Conservation (phyloP, 106 monocot genomes). For the Alisma plantagoaquatica region DNA sequence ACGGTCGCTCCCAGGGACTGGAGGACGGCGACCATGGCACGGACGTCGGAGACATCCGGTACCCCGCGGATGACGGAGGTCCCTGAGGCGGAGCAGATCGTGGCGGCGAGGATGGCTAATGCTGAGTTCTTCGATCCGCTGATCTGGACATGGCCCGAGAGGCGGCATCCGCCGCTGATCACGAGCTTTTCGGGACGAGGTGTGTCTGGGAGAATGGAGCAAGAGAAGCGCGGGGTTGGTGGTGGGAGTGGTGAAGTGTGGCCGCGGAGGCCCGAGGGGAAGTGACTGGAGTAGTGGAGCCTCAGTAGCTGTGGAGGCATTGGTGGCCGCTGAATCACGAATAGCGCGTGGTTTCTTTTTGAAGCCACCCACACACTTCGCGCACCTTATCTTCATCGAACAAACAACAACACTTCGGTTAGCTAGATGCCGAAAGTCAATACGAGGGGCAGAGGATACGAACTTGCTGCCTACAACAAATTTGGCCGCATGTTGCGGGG, state of each 20-base stretch:
- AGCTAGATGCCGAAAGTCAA: too few relatives aligned
- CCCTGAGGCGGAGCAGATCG: slow-evolving; percentile 39
- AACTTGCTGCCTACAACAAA: too few relatives aligned
- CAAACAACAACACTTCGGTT: too few relatives aligned
- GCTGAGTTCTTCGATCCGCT: slow-evolving; percentile 53
- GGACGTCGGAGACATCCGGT: slow-evolving; percentile 27
- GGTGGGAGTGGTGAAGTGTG: not conserved
- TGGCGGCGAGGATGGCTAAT: slow-evolving; percentile 38
- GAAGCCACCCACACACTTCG: not conserved
- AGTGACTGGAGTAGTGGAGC: not conserved
- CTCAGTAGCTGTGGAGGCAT: not conserved
- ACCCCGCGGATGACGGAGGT: slow-evolving; percentile 20
- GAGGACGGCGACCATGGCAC: slow-evolving; percentile 24
- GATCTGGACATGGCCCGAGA: slow-evolving; percentile 37
- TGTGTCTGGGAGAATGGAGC: not conserved
- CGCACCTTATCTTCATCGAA: not conserved
- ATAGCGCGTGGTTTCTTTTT: not conserved
- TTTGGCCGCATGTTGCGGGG: too few relatives aligned
- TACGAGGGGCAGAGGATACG: too few relatives aligned
- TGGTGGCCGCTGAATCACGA: not conserved
- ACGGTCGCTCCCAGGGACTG: slow-evolving; percentile 25
- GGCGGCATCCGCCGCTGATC: slow-evolving; percentile 23
- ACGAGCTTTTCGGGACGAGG: slow-evolving; percentile 15
- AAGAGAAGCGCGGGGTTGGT: not conserved
- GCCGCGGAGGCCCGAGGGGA: not conserved